These are phyloP conservation scores for Globisporangium iwayamae DNA, from an alignment of 352 stramenopile species.

Conservation along the genomic window DNA sequence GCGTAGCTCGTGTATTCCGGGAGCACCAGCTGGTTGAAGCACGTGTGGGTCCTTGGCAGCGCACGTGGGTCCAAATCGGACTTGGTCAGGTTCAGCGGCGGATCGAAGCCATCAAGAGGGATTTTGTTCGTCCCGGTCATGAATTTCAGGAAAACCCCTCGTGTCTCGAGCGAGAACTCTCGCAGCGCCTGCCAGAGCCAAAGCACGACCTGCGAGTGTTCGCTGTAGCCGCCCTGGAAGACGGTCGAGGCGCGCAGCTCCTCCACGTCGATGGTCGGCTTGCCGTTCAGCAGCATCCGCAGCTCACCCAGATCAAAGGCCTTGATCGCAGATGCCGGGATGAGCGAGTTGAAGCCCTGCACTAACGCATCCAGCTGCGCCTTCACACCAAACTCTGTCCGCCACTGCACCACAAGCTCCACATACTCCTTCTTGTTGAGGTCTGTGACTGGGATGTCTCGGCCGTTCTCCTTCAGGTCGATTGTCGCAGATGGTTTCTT, in stretches of 20 bases:
- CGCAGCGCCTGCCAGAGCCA: conserved; percentile 86
- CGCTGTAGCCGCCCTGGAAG: conserved; percentile 81
- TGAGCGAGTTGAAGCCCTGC: conserved; percentile 47
- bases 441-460: conserved; percentile 62
- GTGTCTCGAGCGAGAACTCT: conserved; percentile 53
- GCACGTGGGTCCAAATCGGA: conserved; percentile 68
- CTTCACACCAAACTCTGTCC: conserved; percentile 47
- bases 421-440: conserved; percentile 81
- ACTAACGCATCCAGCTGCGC: conserved; percentile 56
- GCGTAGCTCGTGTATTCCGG: conserved; percentile 72
- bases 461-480: conserved; percentile 63
- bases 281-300: conserved; percentile 46
- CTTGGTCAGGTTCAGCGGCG: conserved; percentile 83
- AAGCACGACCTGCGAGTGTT: conserved; percentile 68
- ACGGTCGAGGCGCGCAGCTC: conserved; percentile 73
- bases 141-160: conserved; percentile 78
- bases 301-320: conserved; percentile 44
- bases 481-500: conserved; percentile 27
- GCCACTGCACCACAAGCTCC: conserved; percentile 56
- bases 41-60: conserved; percentile 77
- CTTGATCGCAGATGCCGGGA: conserved; percentile 40
- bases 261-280: conserved; percentile 79
- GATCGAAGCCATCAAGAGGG: conserved; percentile 81
- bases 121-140: conserved; percentile 83
- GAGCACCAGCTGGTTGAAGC: conserved; percentile 88